Base-by-base conservation (phyloP, 306 rosid species). In the Heteromeles arbutifolia region DNA sequence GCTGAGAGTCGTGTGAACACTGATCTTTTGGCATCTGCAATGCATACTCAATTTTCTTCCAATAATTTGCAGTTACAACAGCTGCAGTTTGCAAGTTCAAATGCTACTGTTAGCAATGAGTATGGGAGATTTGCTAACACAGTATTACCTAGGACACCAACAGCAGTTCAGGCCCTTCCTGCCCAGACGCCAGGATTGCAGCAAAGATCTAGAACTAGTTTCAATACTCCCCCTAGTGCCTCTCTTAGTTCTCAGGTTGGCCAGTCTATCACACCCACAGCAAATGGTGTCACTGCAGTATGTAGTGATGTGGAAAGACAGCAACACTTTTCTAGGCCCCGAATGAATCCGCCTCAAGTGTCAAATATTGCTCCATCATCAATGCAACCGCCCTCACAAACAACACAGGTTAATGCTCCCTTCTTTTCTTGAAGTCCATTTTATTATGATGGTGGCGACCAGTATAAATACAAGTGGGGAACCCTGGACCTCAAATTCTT, bases 111-210 rank as follows among this genome's bases (percentile, higher is more conserved):
- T 72, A 80, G 73, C 76, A 82, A 78, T 4, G 92, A 92, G 78
- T 81, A 84, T 70, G 97, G 92, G 52, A 88, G 85, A 74, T 74
- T 83, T 26, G 72, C 86, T 52, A 48, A 80, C 34, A 81, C 83
- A 73, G 81, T 69, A 71, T 41, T 81, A 70, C 61, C 10, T 75
- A 88, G 98, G 87, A 77, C 80, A 68, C 90, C 96, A 2, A 11
- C 71, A 32, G 97, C 96, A 65, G 86, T 89, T 77, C 98, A 95
- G 85, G 97, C 96, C 69, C 97, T 92, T 68, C 93, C 98, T 39
- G 92, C 92, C 73, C 89, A 43, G 73, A 58, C 79, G 45, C 48
- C 77, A 59, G 83, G 79, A 31, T 68, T 78, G 43, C 90, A 74
- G 61, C 92, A 86, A 81, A 81, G 84, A 81, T 71, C 78, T 70